These are phyloP conservation scores for Penicillium crustosum DNA, from an alignment of 2,329 filamentous ascomycete species.

Conservation along the genomic window DNA sequence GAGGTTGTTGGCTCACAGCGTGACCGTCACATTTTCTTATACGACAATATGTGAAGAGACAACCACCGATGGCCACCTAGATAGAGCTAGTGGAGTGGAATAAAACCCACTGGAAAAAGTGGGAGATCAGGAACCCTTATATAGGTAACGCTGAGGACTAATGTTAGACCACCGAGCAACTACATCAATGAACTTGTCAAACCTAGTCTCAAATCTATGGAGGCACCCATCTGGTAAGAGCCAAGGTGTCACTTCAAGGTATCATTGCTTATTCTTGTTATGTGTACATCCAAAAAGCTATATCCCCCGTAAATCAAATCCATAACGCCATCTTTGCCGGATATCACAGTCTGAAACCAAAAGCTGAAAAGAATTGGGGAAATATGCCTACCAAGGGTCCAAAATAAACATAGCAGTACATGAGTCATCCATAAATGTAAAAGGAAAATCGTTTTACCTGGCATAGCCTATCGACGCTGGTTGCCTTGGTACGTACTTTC, in stretches of 20 bases:
- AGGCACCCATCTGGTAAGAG: not conserved
- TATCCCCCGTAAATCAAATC: not conserved
- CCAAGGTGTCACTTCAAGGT: not conserved
- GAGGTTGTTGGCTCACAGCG: not conserved
- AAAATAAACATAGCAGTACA: slow-evolving; percentile 17
- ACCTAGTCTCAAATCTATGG: not conserved
- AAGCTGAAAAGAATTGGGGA: slow-evolving; percentile 1
- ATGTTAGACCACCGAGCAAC: not conserved
- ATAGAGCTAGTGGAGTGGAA: not conserved
- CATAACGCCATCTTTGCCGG: slow-evolving; percentile 8
- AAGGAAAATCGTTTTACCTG: slow-evolving; percentile 19
- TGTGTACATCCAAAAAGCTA: not conserved
- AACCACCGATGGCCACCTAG: not conserved
- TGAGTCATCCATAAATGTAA: slow-evolving; percentile 16
- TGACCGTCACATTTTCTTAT: not conserved
- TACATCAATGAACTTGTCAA: not conserved
- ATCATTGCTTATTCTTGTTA: slow-evolving; percentile 3
- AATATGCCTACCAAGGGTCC: slow-evolving; percentile 6
- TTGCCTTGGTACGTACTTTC: slow-evolving; percentile 34
- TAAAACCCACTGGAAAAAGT: not conserved
- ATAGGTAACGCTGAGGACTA: not conserved
- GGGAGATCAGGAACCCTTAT: not conserved
- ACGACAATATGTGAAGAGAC: not conserved
- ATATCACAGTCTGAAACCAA: slow-evolving; percentile 12
- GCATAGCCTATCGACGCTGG: slow-evolving; percentile 32